These are phyloP conservation scores for Talaromyces sp. DNA, from an alignment of 2,329 filamentous ascomycete genomes.

Conservation along the genomic window DNA sequence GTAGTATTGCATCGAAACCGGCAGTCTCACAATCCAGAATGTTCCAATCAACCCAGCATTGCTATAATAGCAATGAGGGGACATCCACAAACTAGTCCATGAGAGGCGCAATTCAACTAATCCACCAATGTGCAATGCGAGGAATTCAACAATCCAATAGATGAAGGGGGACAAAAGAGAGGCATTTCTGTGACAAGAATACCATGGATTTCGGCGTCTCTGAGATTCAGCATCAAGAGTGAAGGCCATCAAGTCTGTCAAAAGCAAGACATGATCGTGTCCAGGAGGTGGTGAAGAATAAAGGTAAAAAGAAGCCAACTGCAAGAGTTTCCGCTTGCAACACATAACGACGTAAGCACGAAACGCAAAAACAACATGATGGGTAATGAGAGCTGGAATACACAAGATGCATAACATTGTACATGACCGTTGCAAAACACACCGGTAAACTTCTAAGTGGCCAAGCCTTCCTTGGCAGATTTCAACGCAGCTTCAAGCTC, in stretches of 20 bases:
- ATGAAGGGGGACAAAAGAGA: background rate
- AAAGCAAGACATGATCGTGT: background rate
- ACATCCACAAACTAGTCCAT: background rate
- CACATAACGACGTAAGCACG: background rate
- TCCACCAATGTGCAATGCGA: background rate
- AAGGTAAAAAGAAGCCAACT: background rate
- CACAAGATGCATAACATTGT: background rate
- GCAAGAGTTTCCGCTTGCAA: background rate
- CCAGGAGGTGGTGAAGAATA: background rate
- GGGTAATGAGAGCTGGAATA: background rate
- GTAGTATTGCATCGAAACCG: background rate
- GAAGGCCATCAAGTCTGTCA: background rate
- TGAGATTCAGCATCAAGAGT: background rate
- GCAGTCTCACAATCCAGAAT: background rate
- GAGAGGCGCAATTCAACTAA: background rate
- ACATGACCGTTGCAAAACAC: background rate
- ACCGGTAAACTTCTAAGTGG: background rate
- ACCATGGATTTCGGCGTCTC: background rate
- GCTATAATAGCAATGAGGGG: background rate
- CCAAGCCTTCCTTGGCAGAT: conserved; percentile 8
- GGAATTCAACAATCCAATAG: background rate
- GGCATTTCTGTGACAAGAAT: background rate
- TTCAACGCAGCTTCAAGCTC: conserved; percentile 33
- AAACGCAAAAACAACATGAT: background rate
- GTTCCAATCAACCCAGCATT: background rate